phyloP scores from a whole-genome alignment of 805 yeast species.

The Candida parachauliodes region DNA sequence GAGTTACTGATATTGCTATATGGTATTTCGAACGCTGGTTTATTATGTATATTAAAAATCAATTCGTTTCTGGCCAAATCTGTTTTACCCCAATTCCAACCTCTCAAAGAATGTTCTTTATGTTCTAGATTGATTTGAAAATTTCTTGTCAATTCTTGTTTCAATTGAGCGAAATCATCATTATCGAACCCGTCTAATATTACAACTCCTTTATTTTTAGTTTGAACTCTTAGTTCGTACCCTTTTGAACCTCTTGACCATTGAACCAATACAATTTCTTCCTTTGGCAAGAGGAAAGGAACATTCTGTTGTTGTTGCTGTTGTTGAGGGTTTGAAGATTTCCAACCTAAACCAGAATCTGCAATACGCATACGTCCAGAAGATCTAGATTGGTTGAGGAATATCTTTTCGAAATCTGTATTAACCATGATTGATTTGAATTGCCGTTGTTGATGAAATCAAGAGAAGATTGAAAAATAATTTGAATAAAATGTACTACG shows the following conservation, averaged over 20 bases:
- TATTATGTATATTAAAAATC: slow-evolving; percentile 78
- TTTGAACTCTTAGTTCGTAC: slow-evolving; percentile 82
- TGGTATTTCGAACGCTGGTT: slow-evolving; percentile 90
- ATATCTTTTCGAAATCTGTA: slow-evolving; percentile 86
- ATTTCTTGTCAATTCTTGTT: slow-evolving; percentile 76
- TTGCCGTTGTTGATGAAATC: slow-evolving; percentile 3
- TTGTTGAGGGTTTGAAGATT: slow-evolving; percentile 49
- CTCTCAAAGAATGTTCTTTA: slow-evolving; percentile 88
- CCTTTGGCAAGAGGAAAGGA: slow-evolving; percentile 87
- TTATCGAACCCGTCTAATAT: slow-evolving; percentile 89
- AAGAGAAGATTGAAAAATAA: background rate
- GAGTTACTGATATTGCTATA: slow-evolving; percentile 76
- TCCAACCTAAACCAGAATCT: slow-evolving; percentile 98
- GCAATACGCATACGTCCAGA: slow-evolving; percentile 93
- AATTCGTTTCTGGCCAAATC: slow-evolving; percentile 91
- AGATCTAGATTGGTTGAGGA: slow-evolving; percentile 77
- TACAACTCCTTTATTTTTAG: slow-evolving; percentile 82
- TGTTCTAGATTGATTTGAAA: slow-evolving; percentile 72
- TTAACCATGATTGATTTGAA: slow-evolving; percentile 33
- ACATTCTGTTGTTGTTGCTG: slow-evolving; percentile 28
- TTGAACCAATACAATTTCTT: slow-evolving; percentile 70
- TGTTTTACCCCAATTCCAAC: slow-evolving; percentile 98
- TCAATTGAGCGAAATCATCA: slow-evolving; percentile 76
- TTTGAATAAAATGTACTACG: slow-evolving; percentile 1
- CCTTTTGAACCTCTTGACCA: slow-evolving; percentile 97